Percentiles rank a stretch among this genome's conserved stretches.
phyloP scores from a whole-genome alignment of 2,329 filamentous ascomycete genomes.

The Ilyonectria robusta region DNA sequence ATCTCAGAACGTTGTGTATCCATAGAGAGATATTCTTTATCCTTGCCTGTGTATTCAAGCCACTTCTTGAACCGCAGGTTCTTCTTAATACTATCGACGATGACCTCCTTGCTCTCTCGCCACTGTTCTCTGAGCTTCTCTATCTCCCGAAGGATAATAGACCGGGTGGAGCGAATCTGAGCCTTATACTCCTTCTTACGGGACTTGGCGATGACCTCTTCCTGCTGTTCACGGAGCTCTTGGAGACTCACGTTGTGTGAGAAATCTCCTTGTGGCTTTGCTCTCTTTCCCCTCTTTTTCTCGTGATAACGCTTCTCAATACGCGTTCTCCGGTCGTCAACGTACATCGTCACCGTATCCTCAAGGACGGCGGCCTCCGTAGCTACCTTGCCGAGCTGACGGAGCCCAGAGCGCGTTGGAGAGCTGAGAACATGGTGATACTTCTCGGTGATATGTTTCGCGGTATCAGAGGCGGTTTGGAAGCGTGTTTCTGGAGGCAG shows the following conservation, averaged over 20 bases:
- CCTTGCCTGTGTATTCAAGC: too few relatives aligned
- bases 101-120: background rate
- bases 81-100: too few relatives aligned
- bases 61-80: too few relatives aligned
- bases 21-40: too few relatives aligned
- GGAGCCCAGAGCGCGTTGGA: background rate
- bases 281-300: slow-evolving; percentile 3
- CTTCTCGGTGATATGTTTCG: slow-evolving; percentile 9
- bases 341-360: slow-evolving; percentile 3
- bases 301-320: slow-evolving; percentile 12
- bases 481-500: slow-evolving; percentile 9
- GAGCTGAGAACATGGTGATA: slow-evolving; percentile 8
- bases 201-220: background rate
- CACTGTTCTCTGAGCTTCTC: background rate
- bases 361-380: slow-evolving; percentile 8
- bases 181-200: background rate
- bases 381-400: slow-evolving; percentile 5
- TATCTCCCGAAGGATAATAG: background rate
- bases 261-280: background rate
- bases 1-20: too few relatives aligned
- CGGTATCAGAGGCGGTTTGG: slow-evolving; percentile 10
- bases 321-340: slow-evolving; percentile 7
- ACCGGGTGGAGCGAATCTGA: background rate
- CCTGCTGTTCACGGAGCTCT: background rate
- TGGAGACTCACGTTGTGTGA: background rate